phyloP scores from a whole-genome alignment of 164 flowering plant species.

The Stephania cephalantha region DNA sequence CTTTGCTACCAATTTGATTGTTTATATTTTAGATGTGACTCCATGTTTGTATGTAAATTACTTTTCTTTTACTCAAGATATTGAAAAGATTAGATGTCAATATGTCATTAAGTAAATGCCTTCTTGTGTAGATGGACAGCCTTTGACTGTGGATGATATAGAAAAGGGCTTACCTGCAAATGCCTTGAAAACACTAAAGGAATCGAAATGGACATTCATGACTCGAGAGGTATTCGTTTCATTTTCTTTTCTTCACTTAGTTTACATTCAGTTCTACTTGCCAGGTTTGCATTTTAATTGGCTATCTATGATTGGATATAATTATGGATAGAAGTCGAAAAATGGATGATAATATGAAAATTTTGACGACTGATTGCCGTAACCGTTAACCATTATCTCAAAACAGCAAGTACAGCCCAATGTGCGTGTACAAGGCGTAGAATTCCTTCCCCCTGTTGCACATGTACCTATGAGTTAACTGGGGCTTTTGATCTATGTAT shows the following conservation, averaged over 20 bases:
- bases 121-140: slow-evolving; percentile 59
- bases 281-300: neutral
- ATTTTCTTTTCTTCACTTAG: neutral
- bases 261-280: neutral
- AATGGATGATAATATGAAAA: neutral
- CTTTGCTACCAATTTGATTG: neutral
- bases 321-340: neutral
- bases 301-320: neutral
- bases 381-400: neutral
- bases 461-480: too few species aligned
- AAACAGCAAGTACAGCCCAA: neutral
- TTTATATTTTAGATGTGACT: neutral
- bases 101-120: neutral
- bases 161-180: slow-evolving; percentile 52
- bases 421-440: too few species aligned
- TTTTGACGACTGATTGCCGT: neutral
- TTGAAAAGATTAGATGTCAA: neutral
- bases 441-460: too few species aligned
- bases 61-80: neutral
- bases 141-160: slow-evolving; percentile 45
- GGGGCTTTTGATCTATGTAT: too few species aligned
- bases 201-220: slow-evolving; percentile 84
- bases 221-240: slow-evolving; percentile 60
- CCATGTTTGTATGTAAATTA: neutral
- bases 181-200: slow-evolving; percentile 42